A percentile compares a stretch with the other conserved stretches of the same genome.
phyloP scores from a whole-genome alignment of 2,329 filamentous ascomycete genomes.

The Thyridium curvatum region DNA sequence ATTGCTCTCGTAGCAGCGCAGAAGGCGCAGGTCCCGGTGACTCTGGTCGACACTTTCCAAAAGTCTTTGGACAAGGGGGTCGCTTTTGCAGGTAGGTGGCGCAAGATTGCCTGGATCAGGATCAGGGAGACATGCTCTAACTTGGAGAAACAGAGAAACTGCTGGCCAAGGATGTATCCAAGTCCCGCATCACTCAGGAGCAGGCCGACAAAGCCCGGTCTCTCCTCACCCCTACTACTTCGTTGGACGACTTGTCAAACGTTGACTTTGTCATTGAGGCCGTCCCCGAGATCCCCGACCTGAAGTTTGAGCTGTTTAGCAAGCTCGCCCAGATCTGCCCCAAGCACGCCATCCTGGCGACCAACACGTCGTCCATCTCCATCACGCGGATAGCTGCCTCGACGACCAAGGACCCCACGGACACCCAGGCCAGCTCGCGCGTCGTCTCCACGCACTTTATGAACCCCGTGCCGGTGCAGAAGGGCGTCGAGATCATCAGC shows the following conservation, averaged over 20 bases:
- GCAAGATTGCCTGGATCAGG: too few relatives aligned
- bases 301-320: slow-evolving; percentile 85
- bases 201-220: slow-evolving; percentile 69
- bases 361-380: slow-evolving; percentile 97
- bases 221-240: slow-evolving; percentile 63
- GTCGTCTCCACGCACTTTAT: slow-evolving; percentile 98
- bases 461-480: slow-evolving; percentile 96
- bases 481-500: slow-evolving; percentile 95
- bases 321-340: slow-evolving; percentile 76
- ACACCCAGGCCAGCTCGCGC: slow-evolving; percentile 74
- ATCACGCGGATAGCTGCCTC: slow-evolving; percentile 94
- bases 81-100: slow-evolving; percentile 71
- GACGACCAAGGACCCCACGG: slow-evolving; percentile 70
- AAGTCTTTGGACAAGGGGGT: slow-evolving; percentile 82
- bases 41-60: slow-evolving; percentile 77
- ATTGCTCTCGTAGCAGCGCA: slow-evolving; percentile 92
- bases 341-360: slow-evolving; percentile 82
- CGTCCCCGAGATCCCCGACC: slow-evolving; percentile 81
- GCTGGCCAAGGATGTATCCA: slow-evolving; percentile 85
- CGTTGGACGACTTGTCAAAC: slow-evolving; percentile 69
- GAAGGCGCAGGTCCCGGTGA: slow-evolving; percentile 77
- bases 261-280: slow-evolving; percentile 98
- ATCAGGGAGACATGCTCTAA: too few relatives aligned
- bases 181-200: slow-evolving; percentile 76
- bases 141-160: slow-evolving; percentile 85